Evolutionary conservation across 176 grass and related monocot genomes (phyloP).

Genomic region (Panicum miliaceum): DNA sequence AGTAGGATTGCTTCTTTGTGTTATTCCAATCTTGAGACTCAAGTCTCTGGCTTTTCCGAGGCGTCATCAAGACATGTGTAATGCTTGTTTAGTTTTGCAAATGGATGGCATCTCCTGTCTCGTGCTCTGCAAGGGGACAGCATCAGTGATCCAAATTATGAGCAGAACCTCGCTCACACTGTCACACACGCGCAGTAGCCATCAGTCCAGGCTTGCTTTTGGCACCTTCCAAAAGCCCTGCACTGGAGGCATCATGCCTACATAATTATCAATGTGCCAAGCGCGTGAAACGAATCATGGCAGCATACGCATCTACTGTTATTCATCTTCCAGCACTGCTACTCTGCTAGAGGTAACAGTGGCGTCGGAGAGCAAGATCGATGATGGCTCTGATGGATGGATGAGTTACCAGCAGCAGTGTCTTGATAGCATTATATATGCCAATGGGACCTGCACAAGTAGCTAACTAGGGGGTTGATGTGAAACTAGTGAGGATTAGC

Average conservation of each 20-base stretch:
- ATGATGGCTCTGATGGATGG: too few relatives aligned
- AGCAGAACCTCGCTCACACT: slow-evolving; percentile 15
- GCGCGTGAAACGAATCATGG: too few relatives aligned
- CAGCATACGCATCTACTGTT: neutral
- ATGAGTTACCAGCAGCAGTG: neutral
- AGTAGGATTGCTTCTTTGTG: slow-evolving; percentile 13
- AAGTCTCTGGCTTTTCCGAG: slow-evolving; percentile 48
- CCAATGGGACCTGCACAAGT: neutral
- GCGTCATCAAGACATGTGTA: slow-evolving; percentile 10
- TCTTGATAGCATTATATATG: neutral
- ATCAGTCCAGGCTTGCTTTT: slow-evolving; percentile 34
- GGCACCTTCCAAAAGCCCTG: slow-evolving; percentile 22
- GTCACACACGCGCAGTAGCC: neutral
- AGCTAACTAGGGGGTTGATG: neutral
- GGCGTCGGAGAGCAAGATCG: neutral
- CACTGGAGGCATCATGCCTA: slow-evolving; percentile 35
- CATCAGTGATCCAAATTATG: slow-evolving; percentile 37
- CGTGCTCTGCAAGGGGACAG: slow-evolving; percentile 25
- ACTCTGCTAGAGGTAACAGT: neutral
- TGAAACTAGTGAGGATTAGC: slow-evolving; percentile 9
- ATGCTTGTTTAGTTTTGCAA: slow-evolving; percentile 17
- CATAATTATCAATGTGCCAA: slow-evolving; percentile 16
- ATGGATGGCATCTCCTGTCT: slow-evolving; percentile 40
- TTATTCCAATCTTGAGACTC: slow-evolving; percentile 52
- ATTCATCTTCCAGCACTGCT: neutral